Evolutionary conservation across 176 grass and related monocot genomes (phyloP).

Genomic region (Carex littledalei): DNA sequence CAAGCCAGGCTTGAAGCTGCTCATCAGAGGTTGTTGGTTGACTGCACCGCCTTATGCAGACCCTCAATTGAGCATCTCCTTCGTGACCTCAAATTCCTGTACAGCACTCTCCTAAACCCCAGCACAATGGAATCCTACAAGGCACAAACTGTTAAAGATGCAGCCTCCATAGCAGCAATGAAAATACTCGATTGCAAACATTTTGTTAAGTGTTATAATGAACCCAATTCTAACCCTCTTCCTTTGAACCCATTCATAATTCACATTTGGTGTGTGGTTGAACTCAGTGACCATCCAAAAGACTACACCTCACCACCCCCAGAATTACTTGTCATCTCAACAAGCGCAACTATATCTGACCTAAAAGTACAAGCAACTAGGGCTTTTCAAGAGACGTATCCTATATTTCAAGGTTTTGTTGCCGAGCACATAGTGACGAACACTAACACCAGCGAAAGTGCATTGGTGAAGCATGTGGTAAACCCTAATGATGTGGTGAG

Average conservation of each 20-base stretch:
- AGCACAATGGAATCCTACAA: constrained; percentile 58
- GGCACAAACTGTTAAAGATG: constrained; percentile 39
- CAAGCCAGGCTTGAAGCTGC: constrained; percentile 59
- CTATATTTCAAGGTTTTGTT: constrained; percentile 89
- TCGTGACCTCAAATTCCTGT: constrained; percentile 67
- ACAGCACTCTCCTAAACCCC: constrained; percentile 66
- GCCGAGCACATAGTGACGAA: constrained; percentile 61
- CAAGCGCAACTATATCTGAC: constrained; percentile 58
- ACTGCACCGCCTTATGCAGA: constrained; percentile 10
- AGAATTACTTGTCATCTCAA: constrained; percentile 62
- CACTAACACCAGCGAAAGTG: constrained; percentile 42
- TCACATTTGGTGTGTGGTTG: constrained; percentile 58
- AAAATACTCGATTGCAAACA: constrained; percentile 93
- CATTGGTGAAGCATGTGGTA: constrained; percentile 51
- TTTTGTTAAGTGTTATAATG: constrained; percentile 85
- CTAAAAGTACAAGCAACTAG: constrained; percentile 59
- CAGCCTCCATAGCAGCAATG: constrained; percentile 42
- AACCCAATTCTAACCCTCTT: constrained; percentile 13
- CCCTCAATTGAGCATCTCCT: constrained; percentile 58
- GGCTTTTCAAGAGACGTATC: constrained; percentile 83
- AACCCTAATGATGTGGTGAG: constrained; percentile 43
- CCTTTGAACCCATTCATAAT: constrained; percentile 48
- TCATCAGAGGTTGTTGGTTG: background rate
- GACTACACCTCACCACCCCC: constrained; percentile 70
- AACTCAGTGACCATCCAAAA: constrained; percentile 69